phyloP scores from a whole-genome alignment of 2,329 filamentous ascomycete genomes.

The Fusarium brachygibbosum region DNA sequence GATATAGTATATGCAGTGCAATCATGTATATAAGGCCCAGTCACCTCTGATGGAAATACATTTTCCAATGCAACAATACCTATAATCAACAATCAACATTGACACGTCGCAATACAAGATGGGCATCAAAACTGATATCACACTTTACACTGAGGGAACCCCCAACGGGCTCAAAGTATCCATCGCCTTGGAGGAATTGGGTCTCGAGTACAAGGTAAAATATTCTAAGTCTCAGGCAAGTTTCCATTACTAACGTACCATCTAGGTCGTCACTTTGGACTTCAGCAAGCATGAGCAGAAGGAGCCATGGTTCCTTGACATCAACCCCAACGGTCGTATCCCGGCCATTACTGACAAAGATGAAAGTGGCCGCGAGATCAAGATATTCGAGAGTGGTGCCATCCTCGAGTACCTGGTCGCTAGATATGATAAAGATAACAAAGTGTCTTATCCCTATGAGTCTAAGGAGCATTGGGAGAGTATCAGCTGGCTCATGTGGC shows the following conservation, averaged over 20 bases:
- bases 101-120: neutral
- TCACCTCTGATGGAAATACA: neutral
- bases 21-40: neutral
- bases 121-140: slow-evolving; percentile 64
- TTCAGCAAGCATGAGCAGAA: slow-evolving; percentile 74
- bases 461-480: slow-evolving; percentile 82
- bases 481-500: slow-evolving; percentile 81
- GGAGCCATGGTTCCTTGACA: slow-evolving; percentile 85
- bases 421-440: slow-evolving; percentile 83
- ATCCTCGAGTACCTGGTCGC: slow-evolving; percentile 88
- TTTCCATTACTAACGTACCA: slow-evolving; percentile 58
- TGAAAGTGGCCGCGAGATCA: slow-evolving; percentile 77
- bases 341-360: slow-evolving; percentile 86
- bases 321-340: slow-evolving; percentile 94
- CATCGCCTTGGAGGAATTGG: slow-evolving; percentile 86
- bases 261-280: slow-evolving; percentile 71
- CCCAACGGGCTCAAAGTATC: slow-evolving; percentile 92
- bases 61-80: neutral
- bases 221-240: fast-evolving
- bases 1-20: fast-evolving
- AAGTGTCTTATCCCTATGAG: slow-evolving; percentile 81
- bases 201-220: slow-evolving; percentile 77
- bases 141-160: slow-evolving; percentile 84
- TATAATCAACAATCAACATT: neutral
- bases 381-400: slow-evolving; percentile 84